Conservation (phyloP, 495 filamentous ascomycete species). For the Cudoniella acicularis region DNA sequence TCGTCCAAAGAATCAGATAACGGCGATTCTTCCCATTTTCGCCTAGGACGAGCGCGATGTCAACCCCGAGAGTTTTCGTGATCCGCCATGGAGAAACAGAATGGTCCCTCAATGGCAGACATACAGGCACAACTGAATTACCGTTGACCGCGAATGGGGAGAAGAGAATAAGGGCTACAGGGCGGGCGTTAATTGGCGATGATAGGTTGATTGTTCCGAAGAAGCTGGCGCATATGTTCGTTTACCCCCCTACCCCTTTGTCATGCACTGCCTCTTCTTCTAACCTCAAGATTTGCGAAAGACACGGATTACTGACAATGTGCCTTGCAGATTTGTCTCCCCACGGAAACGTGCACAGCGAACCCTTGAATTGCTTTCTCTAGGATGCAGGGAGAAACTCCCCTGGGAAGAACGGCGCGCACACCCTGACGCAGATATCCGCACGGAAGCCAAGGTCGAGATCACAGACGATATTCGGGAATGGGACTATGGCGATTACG, state of each 20-base stretch:
- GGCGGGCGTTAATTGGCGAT: slow-evolving; percentile 75
- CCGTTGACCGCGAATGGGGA: slow-evolving; percentile 84
- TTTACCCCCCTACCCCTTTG: slow-evolving; percentile 3
- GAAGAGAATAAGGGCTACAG: slow-evolving; percentile 76
- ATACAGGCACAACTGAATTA: slow-evolving; percentile 85
- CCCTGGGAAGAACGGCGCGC: slow-evolving; percentile 38
- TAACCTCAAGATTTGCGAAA: no score
- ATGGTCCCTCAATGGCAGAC: slow-evolving; percentile 91
- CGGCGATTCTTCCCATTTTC: background rate
- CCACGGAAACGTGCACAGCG: slow-evolving; percentile 81
- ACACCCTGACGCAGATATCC: slow-evolving; percentile 38
- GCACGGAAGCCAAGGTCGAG: background rate
- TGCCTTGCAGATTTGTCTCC: slow-evolving; percentile 63
- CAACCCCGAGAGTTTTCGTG: slow-evolving; percentile 81
- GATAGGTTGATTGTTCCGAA: slow-evolving; percentile 82
- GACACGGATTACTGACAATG: slow-evolving; percentile 1
- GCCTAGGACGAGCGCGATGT: slow-evolving; percentile 5
- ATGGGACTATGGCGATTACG: slow-evolving; percentile 64
- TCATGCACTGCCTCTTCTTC: background rate
- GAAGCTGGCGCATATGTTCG: slow-evolving; percentile 71
- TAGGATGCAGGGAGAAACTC: slow-evolving; percentile 37
- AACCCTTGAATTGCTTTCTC: slow-evolving; percentile 81
- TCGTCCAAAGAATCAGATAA: background rate
- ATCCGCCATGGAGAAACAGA: slow-evolving; percentile 92
- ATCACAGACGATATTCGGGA: slow-evolving; percentile 2